phyloP scores from a whole-genome alignment of 768 basidiomycete species.

The Coprinopsis strossmayeri region DNA sequence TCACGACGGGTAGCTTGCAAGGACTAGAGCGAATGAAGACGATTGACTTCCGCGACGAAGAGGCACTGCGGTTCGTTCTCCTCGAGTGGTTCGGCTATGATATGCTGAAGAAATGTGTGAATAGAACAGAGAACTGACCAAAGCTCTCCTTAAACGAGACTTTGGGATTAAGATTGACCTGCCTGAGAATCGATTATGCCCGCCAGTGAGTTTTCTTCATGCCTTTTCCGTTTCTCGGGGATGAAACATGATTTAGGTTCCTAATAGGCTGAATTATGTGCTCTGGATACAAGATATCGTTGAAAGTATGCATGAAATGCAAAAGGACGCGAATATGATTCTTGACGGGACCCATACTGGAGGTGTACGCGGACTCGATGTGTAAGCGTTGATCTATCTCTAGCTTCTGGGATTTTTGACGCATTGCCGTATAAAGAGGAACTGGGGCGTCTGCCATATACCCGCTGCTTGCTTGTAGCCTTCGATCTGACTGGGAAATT shows the following conservation, averaged over 20 bases:
- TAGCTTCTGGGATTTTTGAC: not conserved
- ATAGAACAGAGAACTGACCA: slow-evolving; percentile 61
- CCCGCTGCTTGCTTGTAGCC: slow-evolving; percentile 61
- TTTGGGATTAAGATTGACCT: slow-evolving; percentile 59
- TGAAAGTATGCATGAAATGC: slow-evolving; percentile 17
- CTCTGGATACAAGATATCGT: slow-evolving; percentile 78
- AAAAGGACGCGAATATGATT: slow-evolving; percentile 55
- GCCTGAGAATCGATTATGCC: slow-evolving; percentile 74
- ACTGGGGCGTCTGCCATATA: slow-evolving; percentile 92
- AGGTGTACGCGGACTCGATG: too few relatives aligned
- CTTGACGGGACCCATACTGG: too few relatives aligned
- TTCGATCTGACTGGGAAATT: slow-evolving; percentile 50
- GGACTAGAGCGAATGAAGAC: slow-evolving; percentile 14
- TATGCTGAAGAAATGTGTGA: not conserved
- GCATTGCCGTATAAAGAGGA: slow-evolving; percentile 43
- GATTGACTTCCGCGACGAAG: slow-evolving; percentile 34
- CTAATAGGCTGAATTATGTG: slow-evolving; percentile 73
- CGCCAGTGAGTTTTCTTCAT: slow-evolving; percentile 55
- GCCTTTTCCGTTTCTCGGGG: too few relatives aligned
- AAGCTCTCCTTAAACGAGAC: slow-evolving; percentile 70
- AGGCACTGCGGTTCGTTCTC: slow-evolving; percentile 52
- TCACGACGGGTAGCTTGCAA: slow-evolving; percentile 14
- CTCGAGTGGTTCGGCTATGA: slow-evolving; percentile 3
- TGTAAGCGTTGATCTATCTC: too few relatives aligned
- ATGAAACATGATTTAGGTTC: not conserved